These are phyloP conservation scores for Pyrenophora seminiperda DNA, from an alignment of 2,329 filamentous ascomycete genomes.

Conservation along the genomic window DNA sequence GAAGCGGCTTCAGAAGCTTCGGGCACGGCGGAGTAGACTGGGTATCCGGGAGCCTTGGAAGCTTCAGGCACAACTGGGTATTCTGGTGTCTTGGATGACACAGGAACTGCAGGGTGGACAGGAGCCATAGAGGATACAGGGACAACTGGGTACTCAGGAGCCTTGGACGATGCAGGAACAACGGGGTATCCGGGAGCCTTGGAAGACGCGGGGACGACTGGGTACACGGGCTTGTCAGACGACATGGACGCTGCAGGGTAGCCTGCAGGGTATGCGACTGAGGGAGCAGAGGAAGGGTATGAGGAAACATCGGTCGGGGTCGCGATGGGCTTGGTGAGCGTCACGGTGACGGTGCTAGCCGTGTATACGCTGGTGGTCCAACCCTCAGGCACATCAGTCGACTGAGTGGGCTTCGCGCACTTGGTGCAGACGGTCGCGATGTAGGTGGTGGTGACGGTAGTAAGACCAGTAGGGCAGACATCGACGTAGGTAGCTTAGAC, in stretches of 20 bases:
- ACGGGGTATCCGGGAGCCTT: conserved; percentile 1
- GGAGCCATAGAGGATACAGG: conserved; percentile 2
- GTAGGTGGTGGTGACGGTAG: conserved; percentile 39
- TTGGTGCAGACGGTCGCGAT: conserved; percentile 36
- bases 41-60: conserved; percentile 3
- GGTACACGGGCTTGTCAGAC: conserved; percentile 8
- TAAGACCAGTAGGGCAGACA: conserved; percentile 44
- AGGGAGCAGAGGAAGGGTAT: conserved; percentile 16
- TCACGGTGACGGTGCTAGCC: conserved; percentile 37
- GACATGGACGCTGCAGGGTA: conserved; percentile 16
- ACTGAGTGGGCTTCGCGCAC: conserved; percentile 26
- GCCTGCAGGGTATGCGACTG: conserved; percentile 13
- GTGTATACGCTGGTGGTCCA: conserved; percentile 44
- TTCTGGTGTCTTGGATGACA: conserved; percentile 1
- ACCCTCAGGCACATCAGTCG: conserved; percentile 31
- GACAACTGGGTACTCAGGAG: background rate
- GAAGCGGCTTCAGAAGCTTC: conserved; percentile 3
- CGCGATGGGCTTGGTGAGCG: conserved; percentile 39
- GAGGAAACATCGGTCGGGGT: conserved; percentile 24
- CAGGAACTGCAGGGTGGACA: conserved; percentile 4
- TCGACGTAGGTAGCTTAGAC: conserved; percentile 39
- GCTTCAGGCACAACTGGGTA: background rate
- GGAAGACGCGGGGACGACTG: conserved; percentile 10
- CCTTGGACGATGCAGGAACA: conserved; percentile 6
- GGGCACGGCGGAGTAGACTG: conserved; percentile 2